Evolutionary conservation across 805 yeast species (phyloP).

Genomic region (Limtongia smithiae): DNA sequence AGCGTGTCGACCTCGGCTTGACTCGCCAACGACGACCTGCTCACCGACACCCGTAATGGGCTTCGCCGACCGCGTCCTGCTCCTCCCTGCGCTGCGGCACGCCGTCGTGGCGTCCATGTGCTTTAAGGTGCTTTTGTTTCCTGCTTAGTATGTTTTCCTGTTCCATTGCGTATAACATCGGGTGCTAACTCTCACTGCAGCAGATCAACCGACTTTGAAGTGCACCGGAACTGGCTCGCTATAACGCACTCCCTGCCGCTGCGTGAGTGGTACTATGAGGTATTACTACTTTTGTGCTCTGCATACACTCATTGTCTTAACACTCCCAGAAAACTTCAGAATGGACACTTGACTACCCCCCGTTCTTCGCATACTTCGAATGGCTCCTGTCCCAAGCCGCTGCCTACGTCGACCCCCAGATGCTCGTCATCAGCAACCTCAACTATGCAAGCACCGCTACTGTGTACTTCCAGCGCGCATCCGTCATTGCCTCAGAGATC

Average conservation of each 20-base stretch:
- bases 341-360: conserved; percentile 98
- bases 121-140: conserved; percentile 59
- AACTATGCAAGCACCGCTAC: conserved; percentile 25
- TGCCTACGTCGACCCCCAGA: conserved; percentile 24
- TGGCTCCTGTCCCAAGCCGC: conserved; percentile 60
- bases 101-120: conserved; percentile 62
- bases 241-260: conserved; percentile 75
- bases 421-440: conserved; percentile 28
- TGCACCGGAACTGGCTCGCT: conserved; percentile 96
- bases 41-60: too few species aligned
- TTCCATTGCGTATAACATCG: background rate
- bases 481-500: conserved; percentile 76
- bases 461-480: conserved; percentile 65
- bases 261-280: conserved; percentile 75
- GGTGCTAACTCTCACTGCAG: conserved; percentile 1
- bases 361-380: conserved; percentile 95
- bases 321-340: conserved; percentile 51
- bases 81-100: conserved; percentile 52
- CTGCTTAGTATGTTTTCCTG: conserved; percentile 57
- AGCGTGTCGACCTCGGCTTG: too few species aligned
- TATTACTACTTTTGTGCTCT: conserved; percentile 5
- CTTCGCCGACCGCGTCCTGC: conserved; percentile 23
- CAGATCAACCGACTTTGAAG: conserved; percentile 89
- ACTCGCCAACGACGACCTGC: too few species aligned
- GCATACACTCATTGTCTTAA: background rate